A percentile compares a stretch with the other conserved stretches of the same genome.
Evolutionary conservation across 805 yeast species (phyloP).

Genomic region (Nakazawaea wyomingensis): DNA sequence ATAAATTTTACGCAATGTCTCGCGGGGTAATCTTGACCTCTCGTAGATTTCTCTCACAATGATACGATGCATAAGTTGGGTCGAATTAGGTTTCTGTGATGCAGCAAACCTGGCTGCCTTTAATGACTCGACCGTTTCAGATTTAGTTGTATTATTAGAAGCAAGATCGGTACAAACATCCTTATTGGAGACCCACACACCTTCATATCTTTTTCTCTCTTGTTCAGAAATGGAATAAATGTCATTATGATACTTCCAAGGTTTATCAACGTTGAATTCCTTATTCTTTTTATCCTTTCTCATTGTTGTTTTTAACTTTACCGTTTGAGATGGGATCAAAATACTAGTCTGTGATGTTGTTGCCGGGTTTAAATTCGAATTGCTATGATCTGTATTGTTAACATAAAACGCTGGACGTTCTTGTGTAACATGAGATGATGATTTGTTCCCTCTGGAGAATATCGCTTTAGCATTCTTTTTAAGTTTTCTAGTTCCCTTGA

Average conservation of each 20-base stretch:
- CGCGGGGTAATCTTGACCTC: slow-evolving; percentile 66
- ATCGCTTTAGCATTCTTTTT: slow-evolving; percentile 8
- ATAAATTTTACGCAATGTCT: slow-evolving; percentile 64
- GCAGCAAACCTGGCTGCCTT: slow-evolving; percentile 19
- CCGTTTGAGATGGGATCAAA: slow-evolving; percentile 16
- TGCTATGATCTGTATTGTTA: slow-evolving; percentile 2
- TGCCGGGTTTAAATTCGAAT: slow-evolving; percentile 8
- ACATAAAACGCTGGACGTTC: slow-evolving; percentile 1
- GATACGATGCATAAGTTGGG: slow-evolving; percentile 40
- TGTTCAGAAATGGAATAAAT: slow-evolving; percentile 41
- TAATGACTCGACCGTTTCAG: slow-evolving; percentile 16
- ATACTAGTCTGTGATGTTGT: slow-evolving; percentile 11
- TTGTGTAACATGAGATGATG: background rate
- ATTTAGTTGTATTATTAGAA: background rate
- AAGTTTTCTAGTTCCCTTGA: slow-evolving; percentile 4
- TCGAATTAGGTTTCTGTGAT: background rate
- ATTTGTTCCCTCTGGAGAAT: slow-evolving; percentile 1
- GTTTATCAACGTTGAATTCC: slow-evolving; percentile 78
- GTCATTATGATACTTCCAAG: slow-evolving; percentile 85
- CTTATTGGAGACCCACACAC: slow-evolving; percentile 87
- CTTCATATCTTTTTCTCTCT: slow-evolving; percentile 87
- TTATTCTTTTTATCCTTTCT: slow-evolving; percentile 36
- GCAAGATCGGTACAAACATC: slow-evolving; percentile 49
- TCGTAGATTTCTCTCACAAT: slow-evolving; percentile 79
- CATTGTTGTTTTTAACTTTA: slow-evolving; percentile 48